Evolutionary conservation across 768 basidiomycete species (phyloP).

Genomic region (Leccinum pellstonianum): DNA sequence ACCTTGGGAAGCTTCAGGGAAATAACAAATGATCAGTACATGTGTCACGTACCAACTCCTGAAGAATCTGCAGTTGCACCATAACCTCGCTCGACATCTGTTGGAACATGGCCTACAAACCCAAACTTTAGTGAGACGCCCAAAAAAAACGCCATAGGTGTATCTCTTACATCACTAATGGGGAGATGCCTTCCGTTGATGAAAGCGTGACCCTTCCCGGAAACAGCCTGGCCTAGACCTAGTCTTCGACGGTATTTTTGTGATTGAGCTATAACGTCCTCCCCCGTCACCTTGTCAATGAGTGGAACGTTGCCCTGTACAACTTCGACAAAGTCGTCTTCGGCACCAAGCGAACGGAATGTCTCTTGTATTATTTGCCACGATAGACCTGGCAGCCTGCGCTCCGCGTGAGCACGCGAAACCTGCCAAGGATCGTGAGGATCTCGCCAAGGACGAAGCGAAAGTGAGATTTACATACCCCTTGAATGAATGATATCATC

Average conservation of each 20-base stretch:
- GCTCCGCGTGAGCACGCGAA: constrained; percentile 35
- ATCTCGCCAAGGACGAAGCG: neutral
- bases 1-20: constrained; percentile 39
- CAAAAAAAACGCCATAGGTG: too few species aligned
- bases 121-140: neutral
- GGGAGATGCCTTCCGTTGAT: constrained; percentile 83
- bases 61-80: constrained; percentile 63
- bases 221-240: constrained; percentile 39
- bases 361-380: constrained; percentile 42
- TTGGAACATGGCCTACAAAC: constrained; percentile 24
- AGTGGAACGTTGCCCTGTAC: constrained; percentile 27
- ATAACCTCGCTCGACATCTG: constrained; percentile 44
- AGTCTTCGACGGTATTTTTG: constrained; percentile 59
- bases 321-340: constrained; percentile 42
- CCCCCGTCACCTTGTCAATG: constrained; percentile 28
- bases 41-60: constrained; percentile 57
- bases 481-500: constrained; percentile 60
- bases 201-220: constrained; percentile 67
- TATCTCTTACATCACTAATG: constrained; percentile 59
- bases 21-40: neutral
- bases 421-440: constrained; percentile 32
- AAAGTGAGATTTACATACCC: constrained; percentile 35
- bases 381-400: constrained; percentile 35
- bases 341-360: constrained; percentile 39
- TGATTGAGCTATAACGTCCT: constrained; percentile 43